Base-by-base conservation (phyloP, 305 asterid species). In the Fraxinus ornus region DNA sequence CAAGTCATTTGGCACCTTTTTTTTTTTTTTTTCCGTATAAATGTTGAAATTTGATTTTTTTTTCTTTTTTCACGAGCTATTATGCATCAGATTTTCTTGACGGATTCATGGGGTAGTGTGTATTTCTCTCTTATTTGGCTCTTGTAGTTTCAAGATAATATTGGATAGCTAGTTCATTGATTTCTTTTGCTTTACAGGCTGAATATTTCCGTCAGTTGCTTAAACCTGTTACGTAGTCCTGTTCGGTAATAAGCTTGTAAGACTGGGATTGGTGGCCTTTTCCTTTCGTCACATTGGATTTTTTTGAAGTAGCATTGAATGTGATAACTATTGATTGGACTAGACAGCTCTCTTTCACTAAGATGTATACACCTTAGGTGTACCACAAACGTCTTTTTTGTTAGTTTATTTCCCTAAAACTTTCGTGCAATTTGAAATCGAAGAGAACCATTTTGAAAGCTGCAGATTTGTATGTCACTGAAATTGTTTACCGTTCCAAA, bases 201-300 rank as follows among this genome's bases (percentile, higher is more conserved):
- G 98, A 94, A 82, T 94, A 94, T 86, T 94, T 93, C 88, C 97
- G 98, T 70, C 98, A 94, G 92, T 90, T 94, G 91, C 98, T 49
- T 49, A 49, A 49, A 15, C 60, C 60, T 49, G 98, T 94, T 55
- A 94, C 97, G 98, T 94, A 92, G 95, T 93, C 86, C 77, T 74
- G 82, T 83, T 83, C 22, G 35, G 80, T 66, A 35, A 55, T 71
- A 80, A 81, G 39, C 72, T 82, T 76, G 80, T 71, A 86, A 76
- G 41, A 79, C 83, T 72, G 82, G 80, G 78, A 79, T 74, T 62
- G 70, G 81, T 81, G 24, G 24, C 81, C 86, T 83, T 80, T 84
- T 79, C 84, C 76, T 80, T 83, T 75, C 72, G 60, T 76, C 83
- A 85, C 82, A 13, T 82, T 57, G 83, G 77, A 84, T 75, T n/a